Conservation (phyloP, 2,329 filamentous ascomycete species). For the Exophiala phaeomuriformis region DNA sequence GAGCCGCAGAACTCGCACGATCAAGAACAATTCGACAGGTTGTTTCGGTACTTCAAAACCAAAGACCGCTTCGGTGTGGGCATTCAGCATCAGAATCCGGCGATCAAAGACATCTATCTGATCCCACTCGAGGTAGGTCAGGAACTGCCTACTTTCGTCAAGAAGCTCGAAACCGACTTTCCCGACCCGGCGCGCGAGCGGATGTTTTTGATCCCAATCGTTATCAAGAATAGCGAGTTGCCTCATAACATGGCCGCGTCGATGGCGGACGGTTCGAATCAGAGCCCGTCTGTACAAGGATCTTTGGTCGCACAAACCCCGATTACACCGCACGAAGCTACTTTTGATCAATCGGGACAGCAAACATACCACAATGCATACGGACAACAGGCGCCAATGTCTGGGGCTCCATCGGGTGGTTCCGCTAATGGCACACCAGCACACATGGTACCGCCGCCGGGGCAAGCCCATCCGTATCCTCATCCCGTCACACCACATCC, state of each 20-base stretch:
- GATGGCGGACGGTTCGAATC: constrained; percentile 27
- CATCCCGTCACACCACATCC: constrained; percentile 15
- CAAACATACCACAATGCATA: constrained; percentile 7
- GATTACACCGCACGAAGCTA: constrained; percentile 33
- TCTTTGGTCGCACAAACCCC: constrained; percentile 25
- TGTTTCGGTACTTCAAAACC: constrained; percentile 81
- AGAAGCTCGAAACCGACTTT: constrained; percentile 76
- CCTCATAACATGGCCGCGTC: constrained; percentile 31
- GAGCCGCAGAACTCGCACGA: constrained; percentile 43
- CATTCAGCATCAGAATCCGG: constrained; percentile 63
- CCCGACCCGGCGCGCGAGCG: constrained; percentile 68
- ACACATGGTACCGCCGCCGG: constrained; percentile 27
- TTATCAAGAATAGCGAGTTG: constrained; percentile 58
- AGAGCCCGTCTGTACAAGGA: constrained; percentile 14
- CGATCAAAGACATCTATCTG: constrained; percentile 85
- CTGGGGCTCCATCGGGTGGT: constrained; percentile 29
- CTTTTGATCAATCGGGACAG: constrained; percentile 28
- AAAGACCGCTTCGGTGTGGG: constrained; percentile 84
- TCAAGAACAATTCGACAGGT: constrained; percentile 58
- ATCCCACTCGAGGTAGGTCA: constrained; percentile 73
- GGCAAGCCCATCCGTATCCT: constrained; percentile 15
- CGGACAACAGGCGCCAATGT: constrained; percentile 17
- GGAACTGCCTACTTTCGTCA: constrained; percentile 72
- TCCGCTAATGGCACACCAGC: constrained; percentile 29
- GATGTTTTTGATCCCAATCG: constrained; percentile 75